Evolutionary conservation across 345 rosid genomes (phyloP).

Genomic region (Euclidium syriacum): DNA sequence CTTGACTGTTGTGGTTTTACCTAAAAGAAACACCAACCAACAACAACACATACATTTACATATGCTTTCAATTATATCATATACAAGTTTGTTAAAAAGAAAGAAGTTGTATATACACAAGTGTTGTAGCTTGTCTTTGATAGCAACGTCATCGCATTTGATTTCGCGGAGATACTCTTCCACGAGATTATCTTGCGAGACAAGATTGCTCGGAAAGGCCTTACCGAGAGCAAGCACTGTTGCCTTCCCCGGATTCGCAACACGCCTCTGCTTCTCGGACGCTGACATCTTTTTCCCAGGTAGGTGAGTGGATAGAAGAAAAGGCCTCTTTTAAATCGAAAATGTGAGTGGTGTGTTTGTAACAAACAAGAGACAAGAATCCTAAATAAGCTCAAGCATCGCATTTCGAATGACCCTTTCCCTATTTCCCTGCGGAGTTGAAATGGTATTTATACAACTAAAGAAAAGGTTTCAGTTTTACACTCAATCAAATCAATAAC

Average conservation of each 20-base stretch:
- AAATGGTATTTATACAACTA: background rate
- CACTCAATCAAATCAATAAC: background rate
- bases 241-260: slow-evolving; percentile 69
- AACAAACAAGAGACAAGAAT: slow-evolving; percentile 25
- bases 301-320: too few relatives aligned
- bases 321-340: slow-evolving; percentile 4
- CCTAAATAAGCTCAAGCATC: slow-evolving; percentile 13
- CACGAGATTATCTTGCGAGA: slow-evolving; percentile 78
- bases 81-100: background rate
- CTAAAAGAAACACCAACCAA: slow-evolving; percentile 35
- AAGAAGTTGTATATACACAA: slow-evolving; percentile 39
- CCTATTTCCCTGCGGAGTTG: background rate
- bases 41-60: slow-evolving; percentile 4
- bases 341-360: slow-evolving; percentile 24
- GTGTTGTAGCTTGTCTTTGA: slow-evolving; percentile 75
- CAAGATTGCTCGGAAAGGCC: slow-evolving; percentile 76
- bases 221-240: slow-evolving; percentile 84
- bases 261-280: slow-evolving; percentile 31
- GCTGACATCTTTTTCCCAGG: slow-evolving; percentile 40
- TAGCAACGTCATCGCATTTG: slow-evolving; percentile 58
- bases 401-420: slow-evolving; percentile 9
- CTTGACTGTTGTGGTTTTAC: slow-evolving; percentile 85
- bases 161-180: slow-evolving; percentile 80
- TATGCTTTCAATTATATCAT: too few relatives aligned
- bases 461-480: background rate